Evolutionary conservation across 2,329 filamentous ascomycete species (phyloP).

Genomic region (Lachnellula arida): DNA sequence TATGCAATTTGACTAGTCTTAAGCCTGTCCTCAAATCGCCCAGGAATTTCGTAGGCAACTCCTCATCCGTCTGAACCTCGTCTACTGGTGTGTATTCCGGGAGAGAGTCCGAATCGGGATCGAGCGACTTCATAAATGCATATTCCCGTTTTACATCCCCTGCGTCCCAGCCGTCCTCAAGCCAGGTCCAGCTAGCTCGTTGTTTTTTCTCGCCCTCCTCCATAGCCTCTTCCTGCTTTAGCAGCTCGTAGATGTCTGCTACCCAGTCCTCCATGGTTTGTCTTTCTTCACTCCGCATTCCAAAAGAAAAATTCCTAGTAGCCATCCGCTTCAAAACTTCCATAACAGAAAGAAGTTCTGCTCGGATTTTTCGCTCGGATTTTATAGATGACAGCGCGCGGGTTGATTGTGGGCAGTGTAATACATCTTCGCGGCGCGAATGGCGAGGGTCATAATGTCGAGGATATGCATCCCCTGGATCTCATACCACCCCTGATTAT

Average conservation of each 20-base stretch:
- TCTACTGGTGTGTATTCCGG: conserved; percentile 64
- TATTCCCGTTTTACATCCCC: conserved; percentile 74
- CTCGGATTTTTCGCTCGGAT: conserved; percentile 77
- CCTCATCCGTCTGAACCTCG: conserved; percentile 31
- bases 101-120: conserved; percentile 52
- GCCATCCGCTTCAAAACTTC: conserved; percentile 92
- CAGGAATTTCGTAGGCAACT: conserved; percentile 70
- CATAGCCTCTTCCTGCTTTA: conserved; percentile 70
- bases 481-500: conserved; percentile 66
- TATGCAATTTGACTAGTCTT: conserved; percentile 81
- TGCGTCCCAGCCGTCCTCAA: conserved; percentile 70
- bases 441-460: conserved; percentile 91
- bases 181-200: conserved; percentile 74
- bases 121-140: conserved; percentile 75
- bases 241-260: conserved; percentile 67
- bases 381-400: conserved; percentile 82
- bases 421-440: conserved; percentile 91
- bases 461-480: conserved; percentile 88
- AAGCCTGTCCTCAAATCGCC: conserved; percentile 71
- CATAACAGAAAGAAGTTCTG: conserved; percentile 79
- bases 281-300: conserved; percentile 74
- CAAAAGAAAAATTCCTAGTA: conserved; percentile 77
- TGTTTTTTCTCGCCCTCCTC: conserved; percentile 65
- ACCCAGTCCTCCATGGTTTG: conserved; percentile 77
- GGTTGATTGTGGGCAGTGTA: conserved; percentile 90